Evolutionary conservation across 345 rosid species (phyloP).

Genomic region (Raphanus raphanistrum): DNA sequence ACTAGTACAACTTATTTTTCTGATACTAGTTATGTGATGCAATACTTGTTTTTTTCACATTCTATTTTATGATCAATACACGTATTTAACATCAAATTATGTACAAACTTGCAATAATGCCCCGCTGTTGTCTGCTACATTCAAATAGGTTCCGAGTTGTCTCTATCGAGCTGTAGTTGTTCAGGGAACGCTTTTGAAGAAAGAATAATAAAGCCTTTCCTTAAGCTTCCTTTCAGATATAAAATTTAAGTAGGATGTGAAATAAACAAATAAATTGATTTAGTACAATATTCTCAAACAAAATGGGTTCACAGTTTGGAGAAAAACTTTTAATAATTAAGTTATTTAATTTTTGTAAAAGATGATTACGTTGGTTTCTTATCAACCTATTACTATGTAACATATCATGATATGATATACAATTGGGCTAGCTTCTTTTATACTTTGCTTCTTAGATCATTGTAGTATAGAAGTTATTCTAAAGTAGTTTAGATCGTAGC

Average conservation of each 20-base stretch:
- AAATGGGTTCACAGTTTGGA: not conserved
- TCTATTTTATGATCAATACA: not conserved
- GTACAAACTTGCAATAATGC: not conserved
- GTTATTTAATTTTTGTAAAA: not conserved
- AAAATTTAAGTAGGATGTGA: not conserved
- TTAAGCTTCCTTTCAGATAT: too few relatives aligned
- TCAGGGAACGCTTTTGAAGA: too few relatives aligned
- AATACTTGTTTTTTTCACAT: not conserved
- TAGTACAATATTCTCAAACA: not conserved
- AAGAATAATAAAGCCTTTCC: too few relatives aligned
- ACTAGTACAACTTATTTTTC: too few relatives aligned
- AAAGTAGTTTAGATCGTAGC: not conserved
- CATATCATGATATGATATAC: not conserved
- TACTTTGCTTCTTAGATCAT: not conserved
- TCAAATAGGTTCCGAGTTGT: too few relatives aligned
- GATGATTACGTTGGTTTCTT: not conserved
- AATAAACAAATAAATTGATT: not conserved
- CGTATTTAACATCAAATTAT: not conserved
- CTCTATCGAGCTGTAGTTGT: too few relatives aligned
- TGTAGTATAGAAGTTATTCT: not conserved
- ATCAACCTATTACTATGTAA: not conserved
- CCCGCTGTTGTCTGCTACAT: too few relatives aligned
- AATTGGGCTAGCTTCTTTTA: not conserved
- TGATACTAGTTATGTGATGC: too few relatives aligned
- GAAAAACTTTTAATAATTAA: not conserved